Evolutionary conservation across 768 basidiomycete genomes (phyloP).

Genomic region (Postia placenta): DNA sequence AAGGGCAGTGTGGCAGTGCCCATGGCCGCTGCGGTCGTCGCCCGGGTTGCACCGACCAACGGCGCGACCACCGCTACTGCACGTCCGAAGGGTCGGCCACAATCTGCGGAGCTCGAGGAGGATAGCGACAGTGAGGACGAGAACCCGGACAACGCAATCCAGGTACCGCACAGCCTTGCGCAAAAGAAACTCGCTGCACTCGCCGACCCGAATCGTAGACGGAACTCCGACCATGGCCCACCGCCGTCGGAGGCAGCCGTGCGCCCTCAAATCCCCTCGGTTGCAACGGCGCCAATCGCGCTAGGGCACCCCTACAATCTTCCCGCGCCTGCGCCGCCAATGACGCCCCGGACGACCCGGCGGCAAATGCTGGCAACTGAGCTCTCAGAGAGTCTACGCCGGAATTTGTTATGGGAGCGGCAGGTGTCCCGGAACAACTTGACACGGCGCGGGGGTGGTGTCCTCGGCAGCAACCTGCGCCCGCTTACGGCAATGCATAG

Average conservation of each 20-base stretch:
- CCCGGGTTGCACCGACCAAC: conserved; percentile 23
- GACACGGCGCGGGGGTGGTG: conserved; percentile 24
- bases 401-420: conserved; percentile 78
- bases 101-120: conserved; percentile 64
- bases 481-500: conserved; percentile 27
- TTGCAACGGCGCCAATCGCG: conserved; percentile 49
- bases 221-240: conserved; percentile 28
- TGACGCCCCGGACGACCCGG: conserved; percentile 82
- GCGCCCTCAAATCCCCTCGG: conserved; percentile 25
- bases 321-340: conserved; percentile 56
- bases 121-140: conserved; percentile 45
- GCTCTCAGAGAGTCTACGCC: conserved; percentile 75
- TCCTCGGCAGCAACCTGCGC: conserved; percentile 25
- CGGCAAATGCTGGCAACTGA: conserved; percentile 81
- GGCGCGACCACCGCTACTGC: conserved; percentile 20
- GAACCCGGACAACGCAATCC: conserved; percentile 43
- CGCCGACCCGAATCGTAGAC: conserved; percentile 34
- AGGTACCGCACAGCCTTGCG: conserved; percentile 62
- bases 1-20: conserved; percentile 59
- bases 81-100: conserved; percentile 60
- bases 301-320: conserved; percentile 68
- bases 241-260: conserved; percentile 6
- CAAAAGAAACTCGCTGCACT: conserved; percentile 60
- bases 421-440: conserved; percentile 54
- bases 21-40: conserved; percentile 44